These are phyloP conservation scores for Incumbomyces delicatus DNA, from an alignment of 2,329 filamentous ascomycete species.

Conservation along the genomic window DNA sequence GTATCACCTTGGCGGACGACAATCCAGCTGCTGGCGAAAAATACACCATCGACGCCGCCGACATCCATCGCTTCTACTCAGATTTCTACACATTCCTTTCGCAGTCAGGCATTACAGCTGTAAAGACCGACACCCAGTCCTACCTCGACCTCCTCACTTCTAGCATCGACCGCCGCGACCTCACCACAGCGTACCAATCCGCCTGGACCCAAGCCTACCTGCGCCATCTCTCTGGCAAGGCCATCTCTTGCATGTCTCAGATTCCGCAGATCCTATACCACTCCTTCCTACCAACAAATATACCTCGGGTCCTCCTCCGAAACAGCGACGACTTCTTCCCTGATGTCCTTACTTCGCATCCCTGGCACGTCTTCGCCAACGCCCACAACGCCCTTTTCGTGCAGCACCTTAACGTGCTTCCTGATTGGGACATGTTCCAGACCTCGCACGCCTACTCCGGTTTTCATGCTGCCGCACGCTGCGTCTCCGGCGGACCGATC, in stretches of 20 bases:
- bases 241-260: slow-evolving; percentile 93
- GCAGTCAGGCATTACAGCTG: slow-evolving; percentile 65
- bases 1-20: slow-evolving; percentile 42
- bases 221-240: slow-evolving; percentile 64
- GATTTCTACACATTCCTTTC: slow-evolving; percentile 84
- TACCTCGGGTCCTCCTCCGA: slow-evolving; percentile 63
- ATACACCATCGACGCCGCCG: slow-evolving; percentile 65
- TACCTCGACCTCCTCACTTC: slow-evolving; percentile 67
- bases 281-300: slow-evolving; percentile 67
- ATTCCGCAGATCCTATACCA: slow-evolving; percentile 78
- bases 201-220: slow-evolving; percentile 73
- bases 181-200: slow-evolving; percentile 70
- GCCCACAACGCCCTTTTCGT: slow-evolving; percentile 79
- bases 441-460: slow-evolving; percentile 59
- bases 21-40: slow-evolving; percentile 48
- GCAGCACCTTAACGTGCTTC: slow-evolving; percentile 74
- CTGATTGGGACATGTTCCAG: slow-evolving; percentile 74
- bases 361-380: slow-evolving; percentile 94
- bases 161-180: slow-evolving; percentile 57
- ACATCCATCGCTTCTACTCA: slow-evolving; percentile 68
- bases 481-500: slow-evolving; percentile 81
- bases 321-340: slow-evolving; percentile 92
- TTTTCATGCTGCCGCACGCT: slow-evolving; percentile 84
- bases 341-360: slow-evolving; percentile 65
- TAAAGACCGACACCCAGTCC: slow-evolving; percentile 91